Evolutionary conservation across 2,329 filamentous ascomycete species (phyloP).

Genomic region (Grosmannia huntii): DNA sequence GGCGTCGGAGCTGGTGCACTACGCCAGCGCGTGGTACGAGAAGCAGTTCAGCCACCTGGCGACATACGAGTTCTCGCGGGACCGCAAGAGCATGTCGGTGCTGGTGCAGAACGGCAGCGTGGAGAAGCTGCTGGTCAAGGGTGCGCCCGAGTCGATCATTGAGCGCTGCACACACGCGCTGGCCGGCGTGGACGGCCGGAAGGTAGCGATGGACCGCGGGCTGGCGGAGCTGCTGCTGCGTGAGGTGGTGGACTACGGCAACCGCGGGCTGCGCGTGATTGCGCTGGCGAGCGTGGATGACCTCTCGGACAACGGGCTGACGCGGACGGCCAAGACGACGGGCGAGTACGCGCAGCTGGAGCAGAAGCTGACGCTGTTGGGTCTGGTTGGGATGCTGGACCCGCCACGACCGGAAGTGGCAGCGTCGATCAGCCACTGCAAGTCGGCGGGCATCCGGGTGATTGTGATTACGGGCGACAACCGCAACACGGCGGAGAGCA

Average conservation of each 20-base stretch:
- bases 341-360: constrained; percentile 77
- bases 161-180: constrained; percentile 80
- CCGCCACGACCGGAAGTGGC: constrained; percentile 88
- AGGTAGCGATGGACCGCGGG: constrained; percentile 56
- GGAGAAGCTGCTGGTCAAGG: constrained; percentile 86
- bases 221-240: constrained; percentile 58
- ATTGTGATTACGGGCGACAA: constrained; percentile 98
- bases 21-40: constrained; percentile 77
- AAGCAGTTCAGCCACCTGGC: constrained; percentile 60
- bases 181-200: constrained; percentile 65
- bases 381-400: constrained; percentile 91
- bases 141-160: constrained; percentile 86
- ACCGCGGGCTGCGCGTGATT: constrained; percentile 85
- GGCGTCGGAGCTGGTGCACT: constrained; percentile 58
- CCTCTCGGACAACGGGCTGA: constrained; percentile 54
- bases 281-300: constrained; percentile 78
- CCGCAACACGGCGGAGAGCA: constrained; percentile 92
- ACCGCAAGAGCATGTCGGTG: constrained; percentile 99
- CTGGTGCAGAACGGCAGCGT: constrained; percentile 48
- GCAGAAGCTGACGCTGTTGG: constrained; percentile 87
- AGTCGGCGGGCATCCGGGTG: constrained; percentile 85
- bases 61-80: constrained; percentile 93
- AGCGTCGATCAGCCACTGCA: constrained; percentile 75
- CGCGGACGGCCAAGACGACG: constrained; percentile 66
- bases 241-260: constrained; percentile 82